Base-by-base conservation (phyloP, 352 stramenopile species). In the Nannochloropsis limnetica region DNA sequence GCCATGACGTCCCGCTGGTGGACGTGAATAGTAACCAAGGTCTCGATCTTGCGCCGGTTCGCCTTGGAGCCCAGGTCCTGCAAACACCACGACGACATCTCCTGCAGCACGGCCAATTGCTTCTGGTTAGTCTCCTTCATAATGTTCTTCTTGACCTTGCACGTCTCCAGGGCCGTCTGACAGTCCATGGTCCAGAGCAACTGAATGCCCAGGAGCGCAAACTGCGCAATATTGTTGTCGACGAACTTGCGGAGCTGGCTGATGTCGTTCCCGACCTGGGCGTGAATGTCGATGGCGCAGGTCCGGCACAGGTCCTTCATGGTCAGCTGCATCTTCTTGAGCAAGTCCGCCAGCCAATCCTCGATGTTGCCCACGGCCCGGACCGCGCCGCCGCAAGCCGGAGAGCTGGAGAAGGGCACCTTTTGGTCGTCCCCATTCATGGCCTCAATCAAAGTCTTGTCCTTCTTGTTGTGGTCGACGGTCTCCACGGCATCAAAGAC, bases 401-500 rank as follows among this genome's bases (percentile, higher is more conserved):
- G 4, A 29, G 61, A 74, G 11, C n/a, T 74, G 1, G 61, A 25
- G 22, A 74, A 31, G 20, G 61, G 20, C 61, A 74, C 61, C 25
- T 74, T 74, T 29, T 74, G 61, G 2, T 91, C 68, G 91, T 92
- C 0, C 91, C 95, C 83, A 98, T 81, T 82, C 23, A 82, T 80
- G 23, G 32, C 93, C 81, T 95, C 90, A 82, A 97, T 96, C 68
- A 97, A 88, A 8, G 94, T 97, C 87, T 97, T 98, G 89, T 98
- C 95, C 82, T 98, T 98, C 83, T 97, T 97, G 88, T 98, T 95
- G 84, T 98, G 95, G 79, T 96, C 95, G 1, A 99, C 96, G 68
- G 95, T 96, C 80, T 97, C 94, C 68, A 99, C 95, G n/a, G 94
- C 96, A 87, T 99, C 96, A 86, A 98, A 99, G 14, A 98, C 93